Evolutionary conservation across 2,329 filamentous ascomycete species (phyloP), one percentile per base, ranked within the genome.

Genomic region (Phaeophleospora eucalypticola): DNA sequence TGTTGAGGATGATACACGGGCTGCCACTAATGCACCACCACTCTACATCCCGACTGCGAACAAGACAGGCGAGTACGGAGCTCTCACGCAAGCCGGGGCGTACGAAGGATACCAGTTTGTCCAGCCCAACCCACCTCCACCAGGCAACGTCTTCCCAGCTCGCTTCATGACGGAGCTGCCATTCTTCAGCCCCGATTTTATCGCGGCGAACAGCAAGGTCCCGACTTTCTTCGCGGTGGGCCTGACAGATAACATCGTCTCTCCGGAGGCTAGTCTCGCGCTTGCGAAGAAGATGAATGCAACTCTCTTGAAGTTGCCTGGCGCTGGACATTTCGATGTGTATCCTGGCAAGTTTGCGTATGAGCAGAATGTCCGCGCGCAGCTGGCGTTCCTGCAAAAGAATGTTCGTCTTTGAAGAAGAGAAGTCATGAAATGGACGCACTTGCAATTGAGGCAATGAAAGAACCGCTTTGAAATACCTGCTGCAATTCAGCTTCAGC

Each of bases 91-190:
- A 36, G 16, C 41, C 16, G 41, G 41, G 12, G 41, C 46, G 12
- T 33, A 36, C 4, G 41, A 48, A 29, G 41, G 46, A 10, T 45
- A 48, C 29, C 34, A 34, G 19, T 44, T 40, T 27, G 21, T 48
- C 38, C 41, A 45, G 19, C 34, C 41, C 12, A 36, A 48, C 41
- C 41, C 19, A 17, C 41, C 41, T 24, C 12, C 39, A 14, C 45
- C 45, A 29, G 45, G 35, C 15, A 48, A 45, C 17, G 29, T 39
- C 35, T 43, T 37, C 15, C 27, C 34, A 17, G 46, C 34, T 18
- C 33, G 34, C 7, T 48, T 48, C 41, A 36, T 48, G 12, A 15
- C 37, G 27, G 34, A 48, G 41, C 29, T 48, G 36, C 45, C 41
- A 3, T 38, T 27, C 36, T 48, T 39, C 35, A 16, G 17, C 9